phyloP scores from a whole-genome alignment of 2,329 filamentous ascomycete genomes.

The Cladosporium cucumerinum region DNA sequence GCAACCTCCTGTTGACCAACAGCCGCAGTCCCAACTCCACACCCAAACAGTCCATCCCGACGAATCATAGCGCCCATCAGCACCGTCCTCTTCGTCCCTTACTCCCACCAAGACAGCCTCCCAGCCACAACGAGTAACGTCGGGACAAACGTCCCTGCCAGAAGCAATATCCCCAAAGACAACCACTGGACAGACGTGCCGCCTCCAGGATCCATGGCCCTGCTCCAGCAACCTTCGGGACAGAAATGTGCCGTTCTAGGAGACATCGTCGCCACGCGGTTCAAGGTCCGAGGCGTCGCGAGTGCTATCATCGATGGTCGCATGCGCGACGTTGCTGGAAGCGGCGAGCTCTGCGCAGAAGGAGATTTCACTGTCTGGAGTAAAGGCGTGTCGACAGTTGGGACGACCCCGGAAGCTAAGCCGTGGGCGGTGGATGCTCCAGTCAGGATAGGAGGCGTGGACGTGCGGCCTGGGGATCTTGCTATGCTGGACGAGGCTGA shows the following conservation, averaged over 20 bases:
- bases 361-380: slow-evolving; percentile 50
- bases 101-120: slow-evolving; percentile 40
- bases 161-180: slow-evolving; percentile 54
- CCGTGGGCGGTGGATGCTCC: slow-evolving; percentile 52
- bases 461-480: slow-evolving; percentile 57
- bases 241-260: slow-evolving; percentile 65
- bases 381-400: slow-evolving; percentile 56
- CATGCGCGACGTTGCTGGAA: slow-evolving; percentile 57
- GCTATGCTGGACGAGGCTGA: slow-evolving; percentile 68
- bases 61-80: slow-evolving; percentile 52
- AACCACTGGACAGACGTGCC: slow-evolving; percentile 68
- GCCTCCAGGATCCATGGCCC: slow-evolving; percentile 57
- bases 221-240: slow-evolving; percentile 62
- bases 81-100: slow-evolving; percentile 62
- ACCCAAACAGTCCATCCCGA: not conserved
- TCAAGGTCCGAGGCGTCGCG: slow-evolving; percentile 59
- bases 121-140: not conserved
- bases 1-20: not conserved
- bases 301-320: slow-evolving; percentile 67
- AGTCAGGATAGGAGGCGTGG: slow-evolving; percentile 38
- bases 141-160: slow-evolving; percentile 9
- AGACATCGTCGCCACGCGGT: slow-evolving; percentile 71
- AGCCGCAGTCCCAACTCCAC: not conserved
- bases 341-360: slow-evolving; percentile 47
- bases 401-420: slow-evolving; percentile 54